Percentiles rank a stretch among this genome's conserved stretches.
These are phyloP conservation scores for Gryganskiella cystojenkinii DNA, from an alignment of 192 early-diverging fungal species.

Conservation along the genomic window DNA sequence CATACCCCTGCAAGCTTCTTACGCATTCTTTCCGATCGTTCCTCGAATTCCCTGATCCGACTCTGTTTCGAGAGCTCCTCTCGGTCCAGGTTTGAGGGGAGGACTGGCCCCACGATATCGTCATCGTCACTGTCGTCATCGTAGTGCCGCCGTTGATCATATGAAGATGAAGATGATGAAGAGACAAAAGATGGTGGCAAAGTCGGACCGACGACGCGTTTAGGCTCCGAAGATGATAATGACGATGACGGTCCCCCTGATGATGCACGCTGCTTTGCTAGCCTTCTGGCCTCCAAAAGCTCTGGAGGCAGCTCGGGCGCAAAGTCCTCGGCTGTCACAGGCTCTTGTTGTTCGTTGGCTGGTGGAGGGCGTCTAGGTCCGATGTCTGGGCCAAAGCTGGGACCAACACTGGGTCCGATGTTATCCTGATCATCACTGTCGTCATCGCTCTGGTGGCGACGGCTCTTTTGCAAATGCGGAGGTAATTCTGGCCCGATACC, in stretches of 20 bases:
- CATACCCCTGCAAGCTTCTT: conserved; percentile 41
- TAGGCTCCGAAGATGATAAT: conserved; percentile 2
- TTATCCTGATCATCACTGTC: conserved; percentile 24
- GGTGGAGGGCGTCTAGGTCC: conserved; percentile 18
- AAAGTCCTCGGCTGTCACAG: conserved; percentile 28
- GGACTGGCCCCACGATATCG: conserved; percentile 51
- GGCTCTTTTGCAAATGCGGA: conserved; percentile 42
- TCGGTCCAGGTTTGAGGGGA: conserved; percentile 41
- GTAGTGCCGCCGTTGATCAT: background rate
- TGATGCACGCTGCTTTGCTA: conserved; percentile 8
- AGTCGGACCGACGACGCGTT: conserved; percentile 47
- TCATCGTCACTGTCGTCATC: conserved; percentile 35
- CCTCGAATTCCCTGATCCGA: conserved; percentile 51
- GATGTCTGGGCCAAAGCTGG: conserved; percentile 29
- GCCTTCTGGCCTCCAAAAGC: conserved; percentile 22
- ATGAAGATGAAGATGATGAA: background rate
- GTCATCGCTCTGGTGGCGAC: conserved; percentile 6
- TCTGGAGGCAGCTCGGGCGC: conserved; percentile 53
- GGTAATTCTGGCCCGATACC: conserved; percentile 59
- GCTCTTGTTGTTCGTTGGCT: conserved; percentile 10
- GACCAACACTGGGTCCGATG: conserved; percentile 33
- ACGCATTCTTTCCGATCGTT: conserved; percentile 55
- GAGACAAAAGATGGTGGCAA: conserved; percentile 17
- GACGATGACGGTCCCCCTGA: background rate
- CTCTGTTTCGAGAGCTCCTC: conserved; percentile 31